phyloP scores from a whole-genome alignment of 1,139 yeast species.

The Suhomyces bokatorum region DNA sequence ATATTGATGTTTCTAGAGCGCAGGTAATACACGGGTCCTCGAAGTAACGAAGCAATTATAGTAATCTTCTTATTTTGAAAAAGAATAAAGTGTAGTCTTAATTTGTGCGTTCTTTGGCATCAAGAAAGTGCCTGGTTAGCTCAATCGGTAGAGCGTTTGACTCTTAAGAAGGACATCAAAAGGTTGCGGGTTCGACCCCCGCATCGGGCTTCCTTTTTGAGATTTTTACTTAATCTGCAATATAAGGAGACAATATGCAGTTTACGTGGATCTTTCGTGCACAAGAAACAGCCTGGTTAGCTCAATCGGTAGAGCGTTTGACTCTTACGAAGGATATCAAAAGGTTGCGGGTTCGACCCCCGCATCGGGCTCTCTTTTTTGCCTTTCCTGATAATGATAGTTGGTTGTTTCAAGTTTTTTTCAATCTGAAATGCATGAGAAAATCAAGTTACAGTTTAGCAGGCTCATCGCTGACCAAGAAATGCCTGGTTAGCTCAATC shows the following conservation, averaged over 20 bases:
- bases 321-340: constrained; percentile 27
- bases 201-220: constrained; percentile 38
- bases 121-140: constrained; percentile 15
- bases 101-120: not conserved
- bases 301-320: constrained; percentile 20
- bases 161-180: constrained; percentile 29
- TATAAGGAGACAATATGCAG: no score
- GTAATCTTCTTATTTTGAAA: no score
- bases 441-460: no score
- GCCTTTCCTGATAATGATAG: no score
- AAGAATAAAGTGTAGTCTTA: no score
- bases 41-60: no score
- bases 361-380: constrained; percentile 41
- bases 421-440: no score
- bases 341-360: constrained; percentile 54
- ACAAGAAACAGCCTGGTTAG: constrained; percentile 15
- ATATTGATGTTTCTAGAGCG: not conserved
- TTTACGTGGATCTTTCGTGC: no score
- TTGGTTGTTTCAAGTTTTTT: no score
- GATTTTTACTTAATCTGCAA: no score
- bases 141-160: constrained; percentile 20
- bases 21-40: no score
- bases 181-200: constrained; percentile 55
- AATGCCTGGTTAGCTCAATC: constrained; percentile 18
- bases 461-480: no score